A percentile compares a stretch with the other conserved stretches of the same genome.
These are phyloP conservation scores for Aspergillus proliferans DNA, from an alignment of 2,329 filamentous ascomycete genomes.

Conservation along the genomic window DNA sequence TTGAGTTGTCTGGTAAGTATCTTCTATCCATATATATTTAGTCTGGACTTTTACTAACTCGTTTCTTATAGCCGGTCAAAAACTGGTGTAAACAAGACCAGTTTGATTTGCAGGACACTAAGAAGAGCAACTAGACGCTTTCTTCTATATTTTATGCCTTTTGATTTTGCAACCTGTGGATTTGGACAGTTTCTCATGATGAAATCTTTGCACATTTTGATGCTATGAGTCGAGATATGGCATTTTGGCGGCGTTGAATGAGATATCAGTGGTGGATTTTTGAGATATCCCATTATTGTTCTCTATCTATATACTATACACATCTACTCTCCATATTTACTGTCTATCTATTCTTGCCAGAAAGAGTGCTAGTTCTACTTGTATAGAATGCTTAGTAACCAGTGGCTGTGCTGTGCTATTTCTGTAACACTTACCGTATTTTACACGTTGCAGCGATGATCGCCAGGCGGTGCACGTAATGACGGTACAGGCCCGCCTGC, in stretches of 20 bases:
- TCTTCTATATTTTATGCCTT: not conserved
- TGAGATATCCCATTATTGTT: not conserved
- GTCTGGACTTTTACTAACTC: slow-evolving; percentile 8
- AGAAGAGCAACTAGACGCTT: not conserved
- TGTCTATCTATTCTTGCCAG: too few relatives aligned
- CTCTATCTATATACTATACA: not conserved
- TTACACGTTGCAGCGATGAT: too few relatives aligned
- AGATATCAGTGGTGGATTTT: not conserved
- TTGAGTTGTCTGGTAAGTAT: slow-evolving; percentile 80
- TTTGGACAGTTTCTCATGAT: not conserved
- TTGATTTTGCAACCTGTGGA: not conserved
- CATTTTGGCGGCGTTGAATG: not conserved
- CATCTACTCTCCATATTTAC: not conserved
- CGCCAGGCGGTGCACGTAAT: too few relatives aligned
- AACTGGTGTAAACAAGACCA: slow-evolving; percentile 40
- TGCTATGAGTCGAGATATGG: not conserved
- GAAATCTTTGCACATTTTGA: not conserved
- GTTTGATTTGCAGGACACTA: slow-evolving; percentile 10
- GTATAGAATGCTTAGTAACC: not conserved
- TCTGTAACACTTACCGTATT: too few relatives aligned
- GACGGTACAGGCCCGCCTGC: not conserved
- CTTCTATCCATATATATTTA: not conserved
- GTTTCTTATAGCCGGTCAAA: slow-evolving; percentile 33
- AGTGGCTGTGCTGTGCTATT: not conserved
- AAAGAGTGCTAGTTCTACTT: not conserved